A percentile compares a stretch with the other conserved stretches of the same genome.
These are phyloP conservation scores for Botrytis aclada DNA, from an alignment of 2,329 filamentous ascomycete species.

Conservation along the genomic window DNA sequence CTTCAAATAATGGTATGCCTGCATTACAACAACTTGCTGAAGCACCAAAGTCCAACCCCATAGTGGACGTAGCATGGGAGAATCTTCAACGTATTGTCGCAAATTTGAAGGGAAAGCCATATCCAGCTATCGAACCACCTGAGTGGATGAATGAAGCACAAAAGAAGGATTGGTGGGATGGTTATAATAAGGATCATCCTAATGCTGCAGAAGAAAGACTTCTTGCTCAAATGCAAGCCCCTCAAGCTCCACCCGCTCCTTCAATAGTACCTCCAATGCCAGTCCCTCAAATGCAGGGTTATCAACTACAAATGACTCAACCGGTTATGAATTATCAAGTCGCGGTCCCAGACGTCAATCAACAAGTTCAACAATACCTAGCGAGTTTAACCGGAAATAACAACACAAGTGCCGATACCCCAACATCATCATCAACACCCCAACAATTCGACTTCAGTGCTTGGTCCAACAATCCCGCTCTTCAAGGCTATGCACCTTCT, in stretches of 20 bases:
- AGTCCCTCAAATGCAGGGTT: slow-evolving; percentile 22
- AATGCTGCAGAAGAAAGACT: slow-evolving; percentile 37
- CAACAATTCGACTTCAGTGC: slow-evolving; percentile 29
- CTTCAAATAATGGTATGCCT: slow-evolving; percentile 22
- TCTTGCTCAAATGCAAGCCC: slow-evolving; percentile 29
- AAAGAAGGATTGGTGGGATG: slow-evolving; percentile 52
- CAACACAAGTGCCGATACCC: not conserved
- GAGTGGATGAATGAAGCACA: slow-evolving; percentile 50
- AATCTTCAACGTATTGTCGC: slow-evolving; percentile 35
- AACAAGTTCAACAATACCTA: slow-evolving; percentile 34
- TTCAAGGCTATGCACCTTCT: slow-evolving; percentile 7
- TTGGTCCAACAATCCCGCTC: slow-evolving; percentile 21
- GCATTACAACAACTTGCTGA: slow-evolving; percentile 26
- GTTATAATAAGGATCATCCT: slow-evolving; percentile 43
- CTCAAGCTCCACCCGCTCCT: slow-evolving; percentile 26
- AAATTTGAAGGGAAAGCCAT: slow-evolving; percentile 46
- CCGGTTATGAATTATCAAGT: slow-evolving; percentile 20
- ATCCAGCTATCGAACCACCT: slow-evolving; percentile 51
- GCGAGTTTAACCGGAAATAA: slow-evolving; percentile 30
- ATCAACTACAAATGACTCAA: slow-evolving; percentile 23
- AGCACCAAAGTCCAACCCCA: slow-evolving; percentile 7
- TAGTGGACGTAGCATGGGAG: slow-evolving; percentile 27
- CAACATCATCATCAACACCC: slow-evolving; percentile 2
- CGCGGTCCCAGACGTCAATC: slow-evolving; percentile 26
- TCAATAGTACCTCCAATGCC: slow-evolving; percentile 28